Base-by-base conservation (phyloP, 192 early-diverging fungal genomes). In the Umbelopsis sp. region DNA sequence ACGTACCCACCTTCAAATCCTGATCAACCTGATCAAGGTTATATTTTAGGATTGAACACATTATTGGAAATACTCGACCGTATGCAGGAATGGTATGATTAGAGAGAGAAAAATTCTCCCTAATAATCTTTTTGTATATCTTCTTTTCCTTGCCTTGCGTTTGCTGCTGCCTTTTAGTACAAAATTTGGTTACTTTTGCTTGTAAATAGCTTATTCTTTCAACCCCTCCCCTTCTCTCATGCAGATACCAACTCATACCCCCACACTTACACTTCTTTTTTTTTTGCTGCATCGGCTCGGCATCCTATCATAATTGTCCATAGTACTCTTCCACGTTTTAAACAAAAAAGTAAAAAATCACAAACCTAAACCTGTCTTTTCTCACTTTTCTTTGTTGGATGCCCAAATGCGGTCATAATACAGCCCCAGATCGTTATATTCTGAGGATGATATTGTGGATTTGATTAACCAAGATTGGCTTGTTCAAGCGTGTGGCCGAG, bases 11-110 rank as follows among this genome's bases (percentile, higher is more conserved):
- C 83, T 12, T 71, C 78, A 66, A 72, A 83, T 22, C 67, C 77
- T 2, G 62, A 78, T 24, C 90, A 86, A n/a, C 88, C 92, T 11
- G 94, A 95, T 75, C 84, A 83, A 45, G 94, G 94, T 12, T 95
- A 93, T 71, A 73, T 95, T 14, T 69, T 91, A 2, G 94, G 94
- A 0, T 72, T 95, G n/a, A 81, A 86, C 45, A 93, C 85, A 26
- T 79, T 95, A 41, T 91, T 93, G 69, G 70, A 80, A 31, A 80
- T 75, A 47, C 91, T 95, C 79, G 80, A 91, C 66, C 77, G 85
- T 41, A 84, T 93, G 56, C 56, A 62, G 56, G 26, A 34, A 62
- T 31, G 17, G 56, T 62, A 9, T 53, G 24, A 53, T 53, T 41
- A 41, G 38, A 41, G 8, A 6, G 4, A 38, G 12, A 6, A 41